phyloP scores from a whole-genome alignment of 768 basidiomycete species.

The Boletus reticulatus region DNA sequence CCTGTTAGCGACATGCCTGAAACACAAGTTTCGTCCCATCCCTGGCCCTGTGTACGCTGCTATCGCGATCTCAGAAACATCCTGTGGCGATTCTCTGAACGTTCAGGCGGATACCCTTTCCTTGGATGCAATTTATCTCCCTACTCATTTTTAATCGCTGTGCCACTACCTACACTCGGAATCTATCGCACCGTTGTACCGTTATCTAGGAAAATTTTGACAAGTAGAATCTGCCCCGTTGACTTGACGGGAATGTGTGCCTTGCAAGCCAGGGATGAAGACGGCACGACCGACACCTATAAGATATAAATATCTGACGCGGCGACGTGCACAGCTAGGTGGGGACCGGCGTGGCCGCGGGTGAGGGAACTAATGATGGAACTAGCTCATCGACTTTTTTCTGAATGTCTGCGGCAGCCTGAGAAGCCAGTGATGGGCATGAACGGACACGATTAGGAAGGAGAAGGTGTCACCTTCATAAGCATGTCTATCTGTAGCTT shows the following conservation, averaged over 20 bases:
- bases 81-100: conserved; percentile 14
- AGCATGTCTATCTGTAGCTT: conserved; percentile 75
- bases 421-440: conserved; percentile 14
- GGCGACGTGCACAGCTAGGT: conserved; percentile 8
- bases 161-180: conserved; percentile 21
- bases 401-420: conserved; percentile 72
- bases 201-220: conserved; percentile 28
- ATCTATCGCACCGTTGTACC: conserved; percentile 30
- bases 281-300: conserved; percentile 2
- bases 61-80: conserved; percentile 17
- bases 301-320: neutral
- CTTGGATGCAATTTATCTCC: conserved; percentile 16
- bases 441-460: conserved; percentile 1
- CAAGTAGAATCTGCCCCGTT: conserved; percentile 15
- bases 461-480: conserved; percentile 53
- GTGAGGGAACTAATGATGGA: conserved; percentile 37
- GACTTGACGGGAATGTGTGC: neutral
- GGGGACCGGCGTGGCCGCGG: conserved; percentile 25
- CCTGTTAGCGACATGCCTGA: neutral
- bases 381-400: conserved; percentile 74
- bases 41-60: conserved; percentile 11
- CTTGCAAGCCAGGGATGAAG: conserved; percentile 5
- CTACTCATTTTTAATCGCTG: conserved; percentile 19
- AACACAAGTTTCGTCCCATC: conserved; percentile 10
- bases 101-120: conserved; percentile 28